Base-by-base conservation (phyloP, 2,329 filamentous ascomycete species). In the Herpotrichia juniperi region DNA sequence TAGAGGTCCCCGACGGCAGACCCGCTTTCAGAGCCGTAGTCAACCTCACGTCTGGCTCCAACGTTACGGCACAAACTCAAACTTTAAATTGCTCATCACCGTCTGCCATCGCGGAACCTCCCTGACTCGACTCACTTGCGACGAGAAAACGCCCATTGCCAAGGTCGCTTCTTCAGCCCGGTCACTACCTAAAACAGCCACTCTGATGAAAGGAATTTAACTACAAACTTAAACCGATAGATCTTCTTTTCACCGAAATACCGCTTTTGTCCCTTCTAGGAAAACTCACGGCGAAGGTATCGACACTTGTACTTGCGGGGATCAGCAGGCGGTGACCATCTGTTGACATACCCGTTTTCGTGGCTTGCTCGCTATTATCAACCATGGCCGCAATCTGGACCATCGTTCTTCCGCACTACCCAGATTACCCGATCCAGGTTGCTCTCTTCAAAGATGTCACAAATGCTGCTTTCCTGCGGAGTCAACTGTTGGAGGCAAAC, bases 401-500 rank as follows among this genome's bases (percentile, higher is more conserved):
- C 2, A 76, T 96, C 50, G 68, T 79, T 37, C 81, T 97, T 28
- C 87, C 94, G 54, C 91, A 97, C 72, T 78, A 96, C 37, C 89
- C 91, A 1, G 67, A 79, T 6, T 80, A 91, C 69, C 81, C 83
- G 6, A 79, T 96, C 25, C 87, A 94, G 73, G 76, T 91, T 44
- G 87, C 85, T 37, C 78, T 96, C 26, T 97, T 94, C 78, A 83
- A 79, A 19, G 78, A 90, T 70, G 84, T 97, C 50, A 72, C 83
- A 56, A 99, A 99, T 72, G 83, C 91, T 10, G 75, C 83, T 1
- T 92, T 88, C 67, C 80, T 99, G 37, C 88, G 92, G 46, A 81
- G 87, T 62, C 93, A 97, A 76, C 84, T 99, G 4, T 80, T 97
- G n/a, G 83, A 85, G 5, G 89, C 90, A 46, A 96, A 97, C 69